phyloP scores from a whole-genome alignment of 1,284 basidiomycete species.

The Psilocybe mexicana region DNA sequence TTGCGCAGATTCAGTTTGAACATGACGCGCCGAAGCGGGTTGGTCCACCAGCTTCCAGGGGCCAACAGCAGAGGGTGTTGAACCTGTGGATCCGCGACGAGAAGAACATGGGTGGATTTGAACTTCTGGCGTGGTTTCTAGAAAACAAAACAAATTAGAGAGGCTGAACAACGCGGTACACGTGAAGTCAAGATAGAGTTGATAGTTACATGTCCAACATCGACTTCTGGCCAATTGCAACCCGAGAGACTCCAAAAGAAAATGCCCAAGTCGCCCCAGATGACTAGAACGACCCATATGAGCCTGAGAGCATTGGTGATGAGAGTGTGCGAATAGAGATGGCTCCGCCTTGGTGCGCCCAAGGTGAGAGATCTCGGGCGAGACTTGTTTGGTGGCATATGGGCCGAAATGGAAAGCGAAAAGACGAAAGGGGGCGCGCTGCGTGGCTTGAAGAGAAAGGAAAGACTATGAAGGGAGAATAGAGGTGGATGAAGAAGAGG shows the following conservation, averaged over 20 bases:
- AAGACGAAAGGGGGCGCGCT: background rate
- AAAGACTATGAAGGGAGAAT: background rate
- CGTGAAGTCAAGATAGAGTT: conserved; percentile 10
- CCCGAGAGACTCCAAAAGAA: conserved; percentile 50
- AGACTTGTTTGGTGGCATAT: conserved; percentile 14
- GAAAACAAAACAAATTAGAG: background rate
- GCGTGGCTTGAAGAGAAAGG: background rate
- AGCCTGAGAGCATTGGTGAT: conserved; percentile 49
- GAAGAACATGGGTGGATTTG: conserved; percentile 22
- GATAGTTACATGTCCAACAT: conserved; percentile 24
- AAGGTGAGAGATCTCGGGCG: conserved; percentile 15
- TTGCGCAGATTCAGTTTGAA: conserved; percentile 74
- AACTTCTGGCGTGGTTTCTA: conserved; percentile 15
- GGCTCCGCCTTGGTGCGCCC: conserved; percentile 20
- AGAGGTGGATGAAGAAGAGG: too few species aligned
- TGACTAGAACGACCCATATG: conserved; percentile 57
- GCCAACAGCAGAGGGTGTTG: conserved; percentile 51
- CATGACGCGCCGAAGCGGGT: conserved; percentile 49
- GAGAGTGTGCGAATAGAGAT: conserved; percentile 35
- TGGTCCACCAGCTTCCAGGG: conserved; percentile 40
- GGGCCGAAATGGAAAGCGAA: background rate
- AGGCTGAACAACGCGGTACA: background rate
- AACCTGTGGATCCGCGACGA: conserved; percentile 81
- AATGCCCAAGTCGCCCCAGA: conserved; percentile 68
- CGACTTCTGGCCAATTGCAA: conserved; percentile 55